Evolutionary conservation across 768 basidiomycete genomes (phyloP).

Genomic region (Peribolospora kevripleyi): DNA sequence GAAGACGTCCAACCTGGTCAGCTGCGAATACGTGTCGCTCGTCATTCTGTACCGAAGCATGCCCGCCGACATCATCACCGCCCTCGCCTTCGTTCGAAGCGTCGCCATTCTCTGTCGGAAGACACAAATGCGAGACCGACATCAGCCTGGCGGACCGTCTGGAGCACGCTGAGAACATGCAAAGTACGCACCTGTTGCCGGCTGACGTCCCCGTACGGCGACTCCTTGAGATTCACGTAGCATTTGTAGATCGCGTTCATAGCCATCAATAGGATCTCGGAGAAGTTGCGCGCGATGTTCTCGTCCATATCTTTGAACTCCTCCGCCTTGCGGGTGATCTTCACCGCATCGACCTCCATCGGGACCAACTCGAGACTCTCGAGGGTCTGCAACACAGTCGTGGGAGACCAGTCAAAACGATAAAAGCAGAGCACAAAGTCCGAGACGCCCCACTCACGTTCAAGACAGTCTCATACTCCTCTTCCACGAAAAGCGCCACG

Average conservation of each 20-base stretch:
- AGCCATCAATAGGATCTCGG: constrained; percentile 59
- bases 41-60: constrained; percentile 64
- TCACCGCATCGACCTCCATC: constrained; percentile 46
- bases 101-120: constrained; percentile 33
- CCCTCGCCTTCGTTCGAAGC: constrained; percentile 54
- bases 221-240: constrained; percentile 49
- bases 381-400: constrained; percentile 35
- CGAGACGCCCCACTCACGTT: constrained; percentile 32
- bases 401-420: background rate
- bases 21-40: constrained; percentile 66
- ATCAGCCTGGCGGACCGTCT: constrained; percentile 9
- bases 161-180: background rate
- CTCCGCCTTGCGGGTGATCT: constrained; percentile 63
- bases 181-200: constrained; percentile 40
- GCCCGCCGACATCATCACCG: constrained; percentile 59
- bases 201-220: constrained; percentile 44
- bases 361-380: constrained; percentile 72
- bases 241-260: constrained; percentile 78
- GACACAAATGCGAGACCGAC: constrained; percentile 11
- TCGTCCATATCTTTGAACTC: constrained; percentile 71
- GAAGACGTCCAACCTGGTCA: constrained; percentile 55
- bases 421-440: background rate
- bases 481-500: constrained; percentile 44
- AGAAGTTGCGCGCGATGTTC: constrained; percentile 65
- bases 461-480: constrained; percentile 49